Percentiles rank a stretch among this genome's conserved stretches.
These are phyloP conservation scores for Salvia miltiorrhiza DNA, from an alignment of 257 asterid genomes.

Conservation along the genomic window DNA sequence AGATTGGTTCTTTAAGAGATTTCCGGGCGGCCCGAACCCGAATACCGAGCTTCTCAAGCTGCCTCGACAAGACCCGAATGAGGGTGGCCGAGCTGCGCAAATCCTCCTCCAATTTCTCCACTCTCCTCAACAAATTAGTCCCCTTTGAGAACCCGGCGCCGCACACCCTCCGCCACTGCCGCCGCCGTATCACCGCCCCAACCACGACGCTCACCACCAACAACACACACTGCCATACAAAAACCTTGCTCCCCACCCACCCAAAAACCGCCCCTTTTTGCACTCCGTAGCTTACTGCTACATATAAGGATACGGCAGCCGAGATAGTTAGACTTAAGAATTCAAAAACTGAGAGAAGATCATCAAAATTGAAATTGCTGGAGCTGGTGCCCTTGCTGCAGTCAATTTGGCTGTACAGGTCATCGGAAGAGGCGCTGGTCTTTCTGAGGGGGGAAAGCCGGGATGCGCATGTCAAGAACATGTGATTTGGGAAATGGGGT, in stretches of 20 bases:
- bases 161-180: conserved; percentile 81
- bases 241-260: conserved; percentile 42
- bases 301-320: conserved; percentile 39
- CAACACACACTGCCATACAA: conserved; percentile 70
- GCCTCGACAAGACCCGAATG: conserved; percentile 67
- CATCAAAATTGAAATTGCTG: conserved; percentile 31
- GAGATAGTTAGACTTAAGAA: conserved; percentile 61
- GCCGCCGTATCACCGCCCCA: conserved; percentile 73
- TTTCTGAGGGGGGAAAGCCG: conserved; percentile 20
- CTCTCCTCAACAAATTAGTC: conserved; percentile 57
- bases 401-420: conserved; percentile 12
- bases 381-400: background rate
- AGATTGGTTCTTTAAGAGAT: conserved; percentile 74
- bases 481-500: conserved; percentile 24
- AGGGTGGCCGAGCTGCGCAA: conserved; percentile 54
- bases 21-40: conserved; percentile 67
- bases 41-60: conserved; percentile 80
- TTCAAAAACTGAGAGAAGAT: conserved; percentile 62
- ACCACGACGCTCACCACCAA: conserved; percentile 49
- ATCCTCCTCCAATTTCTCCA: conserved; percentile 81
- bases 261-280: conserved; percentile 31
- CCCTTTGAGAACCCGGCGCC: conserved; percentile 38
- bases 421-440: conserved; percentile 33
- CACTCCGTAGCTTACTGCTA: conserved; percentile 39
- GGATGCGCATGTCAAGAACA: conserved; percentile 10